Base-by-base conservation (phyloP, 140 eudicot species). In the Senecio squalidus region DNA sequence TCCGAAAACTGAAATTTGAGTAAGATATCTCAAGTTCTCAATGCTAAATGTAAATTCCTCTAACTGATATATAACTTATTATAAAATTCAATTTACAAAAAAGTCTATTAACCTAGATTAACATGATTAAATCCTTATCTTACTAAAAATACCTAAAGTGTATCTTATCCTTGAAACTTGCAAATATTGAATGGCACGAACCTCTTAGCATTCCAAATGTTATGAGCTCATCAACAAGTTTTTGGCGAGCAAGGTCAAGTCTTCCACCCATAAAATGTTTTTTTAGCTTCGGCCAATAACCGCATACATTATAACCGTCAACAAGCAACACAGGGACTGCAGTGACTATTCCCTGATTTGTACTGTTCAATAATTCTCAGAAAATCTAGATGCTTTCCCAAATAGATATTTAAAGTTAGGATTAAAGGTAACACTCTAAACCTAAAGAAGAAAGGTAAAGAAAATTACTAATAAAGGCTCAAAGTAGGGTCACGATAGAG, bases 221-320 rank as follows among this genome's bases (percentile, higher is more conserved):
- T 26, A 82, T 64, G 46, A 92, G 84, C 59, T 92, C 98, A 33
- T 92, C 93, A 62, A 92, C 71, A 46, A 92, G 89, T 78, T 84
- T 87, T 69, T 92, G 95, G 49, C 96, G 89, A 54, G 98, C 98
- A 66, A 82, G 55, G 58, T 79, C 86, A 71, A 92, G 98, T 23
- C 84, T 73, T 61, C 98, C 98, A 58, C 51, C 70, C 78, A 82
- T 51, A 66, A 92, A 87, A 81, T 92, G 86, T 61, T 84, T 92
- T 82, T 87, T 92, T 76, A 92, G 73, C 75, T 87, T 92, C 1
- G 84, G 74, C 98, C 98, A 92, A 74, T 84, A 92, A 27, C 98
- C 98, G 51, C 96, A 92, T 1, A 92, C 84, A 61, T 92, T 92
- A 66, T 92, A 92, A 27, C 98, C 98, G 76, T 92, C 98, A 80